These are phyloP conservation scores for Benincasa hispida DNA, from an alignment of 306 rosid genomes.

Conservation along the genomic window DNA sequence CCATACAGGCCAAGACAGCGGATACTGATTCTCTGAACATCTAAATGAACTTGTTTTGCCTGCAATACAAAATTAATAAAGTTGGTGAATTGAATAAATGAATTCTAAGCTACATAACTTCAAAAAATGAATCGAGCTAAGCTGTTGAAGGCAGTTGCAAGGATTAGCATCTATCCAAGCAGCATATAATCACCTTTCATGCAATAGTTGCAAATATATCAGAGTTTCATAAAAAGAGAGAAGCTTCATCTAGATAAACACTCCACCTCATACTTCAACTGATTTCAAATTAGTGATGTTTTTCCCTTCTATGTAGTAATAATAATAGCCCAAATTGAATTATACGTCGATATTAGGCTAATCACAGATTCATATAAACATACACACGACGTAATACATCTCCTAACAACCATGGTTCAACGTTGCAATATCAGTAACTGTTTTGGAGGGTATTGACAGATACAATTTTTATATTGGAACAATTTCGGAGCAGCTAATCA, in stretches of 20 bases:
- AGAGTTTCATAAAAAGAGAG: not conserved
- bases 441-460: not conserved
- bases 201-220: not conserved
- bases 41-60: constrained; percentile 84
- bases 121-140: not conserved
- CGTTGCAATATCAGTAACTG: not conserved
- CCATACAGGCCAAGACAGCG: constrained; percentile 94
- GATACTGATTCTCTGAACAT: constrained; percentile 74
- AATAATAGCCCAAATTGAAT: not conserved
- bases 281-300: not conserved
- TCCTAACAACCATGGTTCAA: not conserved
- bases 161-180: not conserved
- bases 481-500: not conserved
- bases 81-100: not conserved
- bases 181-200: not conserved
- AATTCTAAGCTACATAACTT: not conserved
- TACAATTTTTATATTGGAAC: not conserved
- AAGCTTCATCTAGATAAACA: not conserved
- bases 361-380: not conserved
- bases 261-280: not conserved
- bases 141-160: not conserved
- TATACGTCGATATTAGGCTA: not conserved
- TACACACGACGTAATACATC: not conserved
- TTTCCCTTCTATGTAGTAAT: not conserved
- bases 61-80: constrained; percentile 28